These are phyloP conservation scores for Talaromyces sp. DNA, from an alignment of 2,329 filamentous ascomycete genomes.

Conservation along the genomic window DNA sequence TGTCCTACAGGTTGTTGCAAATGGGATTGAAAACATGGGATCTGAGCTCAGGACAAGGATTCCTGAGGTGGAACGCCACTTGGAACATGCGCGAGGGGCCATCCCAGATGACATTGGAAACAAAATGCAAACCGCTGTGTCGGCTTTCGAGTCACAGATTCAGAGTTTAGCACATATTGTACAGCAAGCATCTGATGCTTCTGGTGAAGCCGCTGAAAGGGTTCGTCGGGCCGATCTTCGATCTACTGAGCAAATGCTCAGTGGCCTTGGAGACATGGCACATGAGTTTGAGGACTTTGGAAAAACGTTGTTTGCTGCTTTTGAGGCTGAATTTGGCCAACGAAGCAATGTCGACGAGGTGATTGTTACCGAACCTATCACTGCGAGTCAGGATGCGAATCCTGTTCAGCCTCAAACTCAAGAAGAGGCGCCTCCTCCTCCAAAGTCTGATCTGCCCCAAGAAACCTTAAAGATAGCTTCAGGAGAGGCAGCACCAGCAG, in stretches of 20 bases:
- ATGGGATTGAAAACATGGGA: conserved; percentile 34
- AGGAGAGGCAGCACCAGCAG: neutral
- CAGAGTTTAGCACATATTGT: conserved; percentile 35
- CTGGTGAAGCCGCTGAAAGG: conserved; percentile 34
- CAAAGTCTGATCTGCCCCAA: neutral
- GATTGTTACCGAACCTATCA: conserved; percentile 3
- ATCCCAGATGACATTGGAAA: conserved; percentile 37
- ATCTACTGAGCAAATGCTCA: conserved; percentile 36
- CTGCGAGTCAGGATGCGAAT: neutral
- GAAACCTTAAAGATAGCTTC: neutral
- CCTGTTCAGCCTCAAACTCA: neutral
- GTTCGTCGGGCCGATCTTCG: conserved; percentile 36
- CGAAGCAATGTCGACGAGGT: conserved; percentile 16
- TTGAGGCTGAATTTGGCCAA: conserved; percentile 35
- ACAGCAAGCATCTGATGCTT: conserved; percentile 35
- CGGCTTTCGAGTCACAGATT: conserved; percentile 36
- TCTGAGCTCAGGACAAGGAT: conserved; percentile 36
- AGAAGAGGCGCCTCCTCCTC: neutral
- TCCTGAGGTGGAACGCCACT: conserved; percentile 37
- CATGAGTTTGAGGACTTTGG: conserved; percentile 41
- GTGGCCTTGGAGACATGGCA: conserved; percentile 39
- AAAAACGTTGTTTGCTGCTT: conserved; percentile 35
- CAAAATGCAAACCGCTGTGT: conserved; percentile 35
- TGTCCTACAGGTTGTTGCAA: conserved; percentile 33
- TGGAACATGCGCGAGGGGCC: conserved; percentile 33